phyloP scores from a whole-genome alignment of 1,284 basidiomycete genomes.

The Gymnopus androsaceus region DNA sequence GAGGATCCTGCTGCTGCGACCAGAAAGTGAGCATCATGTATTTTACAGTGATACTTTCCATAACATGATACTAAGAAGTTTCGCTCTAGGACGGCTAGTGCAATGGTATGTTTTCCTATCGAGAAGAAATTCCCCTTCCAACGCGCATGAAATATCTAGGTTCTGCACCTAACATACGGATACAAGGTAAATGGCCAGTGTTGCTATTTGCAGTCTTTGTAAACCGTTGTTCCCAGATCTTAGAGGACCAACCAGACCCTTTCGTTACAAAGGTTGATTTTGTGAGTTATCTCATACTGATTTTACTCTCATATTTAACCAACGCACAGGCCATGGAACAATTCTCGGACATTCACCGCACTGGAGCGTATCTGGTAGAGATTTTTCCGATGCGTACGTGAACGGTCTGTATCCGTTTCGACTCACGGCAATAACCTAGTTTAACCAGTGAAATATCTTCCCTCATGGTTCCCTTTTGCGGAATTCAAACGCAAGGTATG shows the following conservation, averaged over 20 bases:
- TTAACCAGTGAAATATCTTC: slow-evolving; percentile 16
- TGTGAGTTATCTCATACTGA: slow-evolving; percentile 5
- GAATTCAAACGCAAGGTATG: slow-evolving; percentile 14
- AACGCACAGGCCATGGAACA: slow-evolving; percentile 11
- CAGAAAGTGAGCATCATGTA: slow-evolving; percentile 9
- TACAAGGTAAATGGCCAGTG: slow-evolving; percentile 12
- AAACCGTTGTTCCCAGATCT: neutral
- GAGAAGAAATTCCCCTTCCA: neutral
- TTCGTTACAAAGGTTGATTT: slow-evolving; percentile 13
- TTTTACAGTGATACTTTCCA: neutral
- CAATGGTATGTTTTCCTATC: slow-evolving; percentile 9
- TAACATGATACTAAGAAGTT: neutral
- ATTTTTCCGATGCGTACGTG: slow-evolving; percentile 13
- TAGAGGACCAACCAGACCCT: slow-evolving; percentile 11
- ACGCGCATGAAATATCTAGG: neutral
- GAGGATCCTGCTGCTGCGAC: slow-evolving; percentile 12
- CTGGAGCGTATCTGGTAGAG: slow-evolving; percentile 16
- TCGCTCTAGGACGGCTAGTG: slow-evolving; percentile 12
- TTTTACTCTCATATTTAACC: neutral
- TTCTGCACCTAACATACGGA: slow-evolving; percentile 17
- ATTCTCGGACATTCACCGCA: slow-evolving; percentile 16
- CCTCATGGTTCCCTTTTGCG: slow-evolving; percentile 16
- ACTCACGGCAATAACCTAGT: neutral
- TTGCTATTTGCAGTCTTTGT: neutral
- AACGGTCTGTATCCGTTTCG: neutral